phyloP scores from a whole-genome alignment of 2,329 filamentous ascomycete genomes.

The Trichoderma gracile region DNA sequence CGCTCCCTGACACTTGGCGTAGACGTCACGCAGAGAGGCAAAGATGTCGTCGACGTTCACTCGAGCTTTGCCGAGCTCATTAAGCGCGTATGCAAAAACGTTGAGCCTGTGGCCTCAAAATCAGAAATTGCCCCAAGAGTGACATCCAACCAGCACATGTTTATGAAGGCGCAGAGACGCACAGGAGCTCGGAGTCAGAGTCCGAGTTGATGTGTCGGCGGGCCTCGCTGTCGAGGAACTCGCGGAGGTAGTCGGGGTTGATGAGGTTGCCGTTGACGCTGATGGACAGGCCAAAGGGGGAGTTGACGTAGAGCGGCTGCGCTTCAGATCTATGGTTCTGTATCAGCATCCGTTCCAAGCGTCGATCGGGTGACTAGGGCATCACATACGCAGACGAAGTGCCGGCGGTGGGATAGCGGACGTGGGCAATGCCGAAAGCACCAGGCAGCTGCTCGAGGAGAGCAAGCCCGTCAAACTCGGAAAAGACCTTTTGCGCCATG shows the following conservation, averaged over 20 bases:
- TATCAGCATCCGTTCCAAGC: constrained; percentile 38
- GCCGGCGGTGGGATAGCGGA: constrained; percentile 88
- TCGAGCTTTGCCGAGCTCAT: constrained; percentile 77
- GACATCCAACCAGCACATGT: constrained; percentile 18
- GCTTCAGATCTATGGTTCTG: constrained; percentile 67
- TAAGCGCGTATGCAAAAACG: constrained; percentile 79
- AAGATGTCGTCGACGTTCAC: constrained; percentile 79
- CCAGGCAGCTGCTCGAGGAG: constrained; percentile 58
- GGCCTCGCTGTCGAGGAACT: constrained; percentile 73
- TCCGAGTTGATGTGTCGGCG: constrained; percentile 89
- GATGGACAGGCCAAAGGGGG: constrained; percentile 78
- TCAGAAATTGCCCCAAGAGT: not conserved
- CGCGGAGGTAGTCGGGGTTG: constrained; percentile 68
- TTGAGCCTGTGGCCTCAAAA: constrained; percentile 57
- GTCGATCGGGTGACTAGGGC: not conserved
- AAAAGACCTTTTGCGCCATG: constrained; percentile 54
- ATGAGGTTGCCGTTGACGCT: constrained; percentile 88
- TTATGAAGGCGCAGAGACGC: not conserved
- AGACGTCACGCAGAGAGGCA: constrained; percentile 58
- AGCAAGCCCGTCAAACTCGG: constrained; percentile 10
- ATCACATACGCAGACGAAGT: constrained; percentile 57
- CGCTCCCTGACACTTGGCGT: constrained; percentile 14
- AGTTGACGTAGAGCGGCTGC: constrained; percentile 88
- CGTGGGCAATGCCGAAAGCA: constrained; percentile 71
- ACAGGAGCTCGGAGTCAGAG: constrained; percentile 69